Conservation (phyloP, 2,329 filamentous ascomycete species). For the Aspergillus fischeri region DNA sequence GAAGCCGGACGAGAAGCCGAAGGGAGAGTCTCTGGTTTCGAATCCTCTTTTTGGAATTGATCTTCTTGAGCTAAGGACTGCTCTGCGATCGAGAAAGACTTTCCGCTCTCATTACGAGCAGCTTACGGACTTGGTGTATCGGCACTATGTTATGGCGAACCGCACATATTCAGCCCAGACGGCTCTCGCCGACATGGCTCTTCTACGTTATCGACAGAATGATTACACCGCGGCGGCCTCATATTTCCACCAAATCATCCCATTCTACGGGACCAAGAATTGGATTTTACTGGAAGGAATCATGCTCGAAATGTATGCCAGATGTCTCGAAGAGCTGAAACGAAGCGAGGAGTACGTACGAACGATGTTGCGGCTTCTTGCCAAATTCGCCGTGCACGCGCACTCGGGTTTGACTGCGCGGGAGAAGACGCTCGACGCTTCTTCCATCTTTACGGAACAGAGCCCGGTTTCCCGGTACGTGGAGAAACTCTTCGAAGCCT, state of each 20-base stretch:
- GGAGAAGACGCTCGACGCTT: conserved; percentile 29
- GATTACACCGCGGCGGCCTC: conserved; percentile 70
- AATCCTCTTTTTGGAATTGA: conserved; percentile 46
- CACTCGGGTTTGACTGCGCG: conserved; percentile 28
- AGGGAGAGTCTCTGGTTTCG: conserved; percentile 11
- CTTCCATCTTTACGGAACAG: conserved; percentile 26
- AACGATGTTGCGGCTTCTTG: conserved; percentile 64
- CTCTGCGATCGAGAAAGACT: conserved; percentile 57
- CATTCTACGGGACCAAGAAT: conserved; percentile 70
- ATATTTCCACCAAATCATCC: conserved; percentile 74
- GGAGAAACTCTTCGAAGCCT: conserved; percentile 45
- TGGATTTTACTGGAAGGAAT: conserved; percentile 79
- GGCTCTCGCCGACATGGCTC: conserved; percentile 77
- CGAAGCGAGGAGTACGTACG: conserved; percentile 75
- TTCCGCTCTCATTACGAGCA: conserved; percentile 68
- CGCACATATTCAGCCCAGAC: conserved; percentile 73
- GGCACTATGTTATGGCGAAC: conserved; percentile 75
- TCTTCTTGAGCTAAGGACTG: conserved; percentile 56
- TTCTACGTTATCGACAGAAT: conserved; percentile 71
- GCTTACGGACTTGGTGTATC: conserved; percentile 78
- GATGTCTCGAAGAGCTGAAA: conserved; percentile 72
- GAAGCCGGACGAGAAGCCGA: conserved; percentile 13
- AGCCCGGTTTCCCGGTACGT: conserved; percentile 32
- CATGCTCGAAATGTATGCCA: conserved; percentile 80
- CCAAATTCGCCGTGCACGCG: conserved; percentile 33